Conservation (phyloP, 805 yeast genomes). For the Huiozyma sinensis region DNA sequence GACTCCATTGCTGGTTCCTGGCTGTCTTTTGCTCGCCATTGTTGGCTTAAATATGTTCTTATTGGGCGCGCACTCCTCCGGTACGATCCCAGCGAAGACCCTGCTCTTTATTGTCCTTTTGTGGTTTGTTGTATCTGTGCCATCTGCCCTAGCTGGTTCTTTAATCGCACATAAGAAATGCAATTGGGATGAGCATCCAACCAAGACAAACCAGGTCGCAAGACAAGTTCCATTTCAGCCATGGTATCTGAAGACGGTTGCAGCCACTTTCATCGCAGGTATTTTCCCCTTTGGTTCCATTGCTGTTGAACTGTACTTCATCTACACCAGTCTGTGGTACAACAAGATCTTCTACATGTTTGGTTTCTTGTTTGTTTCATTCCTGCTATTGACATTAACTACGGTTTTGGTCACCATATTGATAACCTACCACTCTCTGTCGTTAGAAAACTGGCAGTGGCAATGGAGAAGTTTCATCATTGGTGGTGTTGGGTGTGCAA, state of each 20-base stretch:
- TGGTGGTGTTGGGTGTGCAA: conserved; percentile 83
- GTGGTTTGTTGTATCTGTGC: conserved; percentile 81
- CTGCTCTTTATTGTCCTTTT: conserved; percentile 68
- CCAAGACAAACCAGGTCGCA: conserved; percentile 88
- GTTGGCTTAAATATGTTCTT: conserved; percentile 72
- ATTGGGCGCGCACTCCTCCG: conserved; percentile 70
- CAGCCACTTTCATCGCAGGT: conserved; percentile 69
- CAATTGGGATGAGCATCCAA: conserved; percentile 52
- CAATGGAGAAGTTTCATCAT: conserved; percentile 91
- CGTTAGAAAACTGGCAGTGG: conserved; percentile 92
- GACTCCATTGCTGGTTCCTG: conserved; percentile 84
- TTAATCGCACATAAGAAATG: conserved; percentile 58
- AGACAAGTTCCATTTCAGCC: conserved; percentile 93
- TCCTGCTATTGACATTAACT: conserved; percentile 70
- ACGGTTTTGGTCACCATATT: conserved; percentile 71
- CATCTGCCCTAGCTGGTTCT: conserved; percentile 78
- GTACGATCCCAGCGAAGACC: conserved; percentile 90
- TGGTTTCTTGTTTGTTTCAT: conserved; percentile 87
- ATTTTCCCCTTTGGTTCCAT: conserved; percentile 91
- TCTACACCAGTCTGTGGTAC: conserved; percentile 86
- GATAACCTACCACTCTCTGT: conserved; percentile 72
- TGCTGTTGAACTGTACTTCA: conserved; percentile 89
- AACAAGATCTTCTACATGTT: conserved; percentile 93
- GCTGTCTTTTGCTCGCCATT: conserved; percentile 51
- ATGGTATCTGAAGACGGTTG: conserved; percentile 59